Evolutionary conservation across 345 rosid species (phyloP).

Genomic region (Corchorus capsularis): DNA sequence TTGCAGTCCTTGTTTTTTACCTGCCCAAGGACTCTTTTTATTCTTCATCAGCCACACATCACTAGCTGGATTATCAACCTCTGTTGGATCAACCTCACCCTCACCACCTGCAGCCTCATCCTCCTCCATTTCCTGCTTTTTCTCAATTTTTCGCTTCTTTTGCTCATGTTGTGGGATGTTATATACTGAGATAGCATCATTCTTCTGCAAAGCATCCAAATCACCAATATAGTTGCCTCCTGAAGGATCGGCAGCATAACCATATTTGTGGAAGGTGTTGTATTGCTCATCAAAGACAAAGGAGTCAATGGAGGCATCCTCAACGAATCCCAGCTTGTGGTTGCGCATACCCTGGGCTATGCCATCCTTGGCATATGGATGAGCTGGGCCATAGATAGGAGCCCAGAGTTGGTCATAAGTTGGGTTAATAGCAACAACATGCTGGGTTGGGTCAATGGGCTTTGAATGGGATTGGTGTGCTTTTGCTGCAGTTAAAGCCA

Average conservation of each 20-base stretch:
- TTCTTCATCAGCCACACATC: constrained; percentile 83
- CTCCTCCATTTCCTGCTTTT: constrained; percentile 47
- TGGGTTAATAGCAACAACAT: constrained; percentile 73
- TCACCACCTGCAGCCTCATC: constrained; percentile 24
- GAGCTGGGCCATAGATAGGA: constrained; percentile 81
- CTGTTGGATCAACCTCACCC: constrained; percentile 39
- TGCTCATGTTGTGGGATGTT: constrained; percentile 83
- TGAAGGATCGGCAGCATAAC: constrained; percentile 89
- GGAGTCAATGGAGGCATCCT: constrained; percentile 82
- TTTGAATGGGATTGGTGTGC: constrained; percentile 51
- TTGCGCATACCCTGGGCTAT: constrained; percentile 95
- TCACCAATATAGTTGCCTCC: constrained; percentile 83
- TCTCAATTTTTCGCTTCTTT: constrained; percentile 71
- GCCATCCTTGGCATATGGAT: constrained; percentile 95
- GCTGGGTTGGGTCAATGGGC: constrained; percentile 85
- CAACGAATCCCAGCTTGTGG: constrained; percentile 96
- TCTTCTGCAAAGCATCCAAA: constrained; percentile 58
- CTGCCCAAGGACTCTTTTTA: constrained; percentile 93
- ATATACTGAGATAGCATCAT: constrained; percentile 72
- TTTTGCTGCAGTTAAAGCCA: constrained; percentile 76
- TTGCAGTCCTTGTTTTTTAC: constrained; percentile 84
- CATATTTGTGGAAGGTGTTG: constrained; percentile 84
- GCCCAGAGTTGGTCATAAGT: constrained; percentile 94
- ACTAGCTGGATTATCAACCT: constrained; percentile 76
- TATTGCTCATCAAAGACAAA: constrained; percentile 92